Evolutionary conservation across 805 yeast species (phyloP).

Genomic region (Cyberlindnera mississippiensis): DNA sequence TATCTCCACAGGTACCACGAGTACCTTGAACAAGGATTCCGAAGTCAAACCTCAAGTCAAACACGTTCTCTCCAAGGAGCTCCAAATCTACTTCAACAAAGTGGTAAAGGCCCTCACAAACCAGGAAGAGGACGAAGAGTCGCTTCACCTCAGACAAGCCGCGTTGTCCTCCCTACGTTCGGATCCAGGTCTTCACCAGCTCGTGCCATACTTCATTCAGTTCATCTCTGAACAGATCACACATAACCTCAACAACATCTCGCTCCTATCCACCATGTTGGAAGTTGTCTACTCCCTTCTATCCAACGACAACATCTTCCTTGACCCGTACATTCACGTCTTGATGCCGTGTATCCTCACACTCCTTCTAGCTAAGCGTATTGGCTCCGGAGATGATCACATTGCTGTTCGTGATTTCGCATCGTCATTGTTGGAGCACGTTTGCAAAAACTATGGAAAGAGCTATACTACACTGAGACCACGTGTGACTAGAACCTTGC

Average conservation of each 20-base stretch:
- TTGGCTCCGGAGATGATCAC: constrained; percentile 48
- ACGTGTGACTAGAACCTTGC: constrained; percentile 85
- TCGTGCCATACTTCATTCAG: constrained; percentile 94
- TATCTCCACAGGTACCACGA: constrained; percentile 11
- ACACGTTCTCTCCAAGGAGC: constrained; percentile 90
- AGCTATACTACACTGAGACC: constrained; percentile 88
- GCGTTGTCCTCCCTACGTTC: constrained; percentile 81
- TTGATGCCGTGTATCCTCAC: constrained; percentile 96
- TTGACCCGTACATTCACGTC: constrained; percentile 95
- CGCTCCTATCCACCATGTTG: constrained; percentile 74
- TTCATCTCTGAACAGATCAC: constrained; percentile 95
- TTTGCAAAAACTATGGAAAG: constrained; percentile 76
- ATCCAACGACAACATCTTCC: constrained; percentile 76
- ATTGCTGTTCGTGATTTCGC: constrained; percentile 81
- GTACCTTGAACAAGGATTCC: constrained; percentile 35
- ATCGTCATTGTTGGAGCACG: constrained; percentile 72
- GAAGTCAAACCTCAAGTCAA: constrained; percentile 87
- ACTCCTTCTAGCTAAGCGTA: constrained; percentile 77
- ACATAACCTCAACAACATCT: constrained; percentile 71
- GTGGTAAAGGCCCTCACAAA: constrained; percentile 74
- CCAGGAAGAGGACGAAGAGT: constrained; percentile 41
- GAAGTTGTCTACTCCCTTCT: constrained; percentile 84
- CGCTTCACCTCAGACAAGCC: constrained; percentile 56
- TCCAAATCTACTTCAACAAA: constrained; percentile 89
- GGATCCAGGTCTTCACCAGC: constrained; percentile 95